These are phyloP conservation scores for button mushroom (Agaricus bisporus) DNA, from an alignment of 768 basidiomycete genomes.

Conservation along the genomic window DNA sequence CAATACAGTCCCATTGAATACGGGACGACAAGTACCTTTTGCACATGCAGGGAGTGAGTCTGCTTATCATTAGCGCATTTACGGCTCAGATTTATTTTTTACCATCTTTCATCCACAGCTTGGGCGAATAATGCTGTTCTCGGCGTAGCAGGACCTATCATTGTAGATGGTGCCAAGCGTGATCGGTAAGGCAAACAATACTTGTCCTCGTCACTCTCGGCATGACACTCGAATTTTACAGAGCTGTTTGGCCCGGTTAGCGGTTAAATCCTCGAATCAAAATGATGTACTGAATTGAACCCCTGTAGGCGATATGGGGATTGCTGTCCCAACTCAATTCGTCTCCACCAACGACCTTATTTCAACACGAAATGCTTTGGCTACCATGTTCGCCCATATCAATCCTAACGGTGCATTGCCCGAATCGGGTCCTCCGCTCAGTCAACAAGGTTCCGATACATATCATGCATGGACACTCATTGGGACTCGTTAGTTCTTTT, in stretches of 20 bases:
- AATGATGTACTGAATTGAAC: background rate
- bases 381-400: constrained; percentile 51
- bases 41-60: constrained; percentile 35
- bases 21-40: constrained; percentile 43
- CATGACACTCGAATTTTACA: constrained; percentile 11
- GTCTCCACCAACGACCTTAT: constrained; percentile 56
- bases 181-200: constrained; percentile 32
- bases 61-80: background rate
- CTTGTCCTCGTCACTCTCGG: too few species aligned
- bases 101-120: constrained; percentile 18
- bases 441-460: constrained; percentile 41
- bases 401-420: constrained; percentile 50
- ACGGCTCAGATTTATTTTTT: background rate
- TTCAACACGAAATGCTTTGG: constrained; percentile 48
- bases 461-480: constrained; percentile 60
- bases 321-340: constrained; percentile 54
- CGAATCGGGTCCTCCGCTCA: constrained; percentile 45
- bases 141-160: constrained; percentile 53
- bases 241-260: constrained; percentile 54
- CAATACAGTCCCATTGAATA: constrained; percentile 44
- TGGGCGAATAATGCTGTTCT: constrained; percentile 53
- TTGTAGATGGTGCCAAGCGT: constrained; percentile 56
- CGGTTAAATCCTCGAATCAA: background rate
- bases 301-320: constrained; percentile 50
- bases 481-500: constrained; percentile 34